Percentiles rank a stretch among this genome's conserved stretches.
Evolutionary conservation across 108 stramenopile species (phyloP).

Genomic region (Halocafeteria seosinensis): DNA sequence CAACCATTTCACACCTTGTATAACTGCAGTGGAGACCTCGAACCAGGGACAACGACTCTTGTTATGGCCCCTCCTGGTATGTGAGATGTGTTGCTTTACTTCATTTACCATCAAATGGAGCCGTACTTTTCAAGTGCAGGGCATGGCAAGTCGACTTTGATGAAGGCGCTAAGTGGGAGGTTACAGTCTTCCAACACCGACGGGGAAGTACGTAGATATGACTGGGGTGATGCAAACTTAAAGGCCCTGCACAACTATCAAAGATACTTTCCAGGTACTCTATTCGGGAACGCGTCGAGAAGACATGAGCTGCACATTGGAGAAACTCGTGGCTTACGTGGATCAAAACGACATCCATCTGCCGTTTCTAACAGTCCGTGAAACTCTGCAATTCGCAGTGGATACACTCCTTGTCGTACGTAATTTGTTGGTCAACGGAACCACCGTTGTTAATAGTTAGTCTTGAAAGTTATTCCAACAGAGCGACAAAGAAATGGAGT

Average conservation of each 20-base stretch:
- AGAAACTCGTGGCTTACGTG: neutral
- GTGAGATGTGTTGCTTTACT: too few species aligned
- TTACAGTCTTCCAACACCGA: too few species aligned
- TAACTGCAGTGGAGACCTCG: neutral
- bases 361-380: constrained; percentile 7
- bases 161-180: neutral
- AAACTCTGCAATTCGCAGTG: constrained; percentile 5
- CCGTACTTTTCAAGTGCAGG: too few species aligned
- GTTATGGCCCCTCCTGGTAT: neutral
- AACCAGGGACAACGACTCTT: neutral
- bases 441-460: too few species aligned
- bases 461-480: too few species aligned
- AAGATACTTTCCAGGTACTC: neutral
- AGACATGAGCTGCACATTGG: neutral
- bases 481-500: too few species aligned
- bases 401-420: too few species aligned
- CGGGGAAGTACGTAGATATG: too few species aligned
- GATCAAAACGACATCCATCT: constrained; percentile 4
- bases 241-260: too few species aligned
- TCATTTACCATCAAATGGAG: too few species aligned
- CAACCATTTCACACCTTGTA: neutral
- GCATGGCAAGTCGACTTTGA: neutral
- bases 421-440: too few species aligned
- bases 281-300: neutral
- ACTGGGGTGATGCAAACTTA: too few species aligned